A percentile compares a stretch with the other conserved stretches of the same genome.
These are phyloP conservation scores for Didymella pinodella DNA, from an alignment of 2,329 filamentous ascomycete species.

Conservation along the genomic window DNA sequence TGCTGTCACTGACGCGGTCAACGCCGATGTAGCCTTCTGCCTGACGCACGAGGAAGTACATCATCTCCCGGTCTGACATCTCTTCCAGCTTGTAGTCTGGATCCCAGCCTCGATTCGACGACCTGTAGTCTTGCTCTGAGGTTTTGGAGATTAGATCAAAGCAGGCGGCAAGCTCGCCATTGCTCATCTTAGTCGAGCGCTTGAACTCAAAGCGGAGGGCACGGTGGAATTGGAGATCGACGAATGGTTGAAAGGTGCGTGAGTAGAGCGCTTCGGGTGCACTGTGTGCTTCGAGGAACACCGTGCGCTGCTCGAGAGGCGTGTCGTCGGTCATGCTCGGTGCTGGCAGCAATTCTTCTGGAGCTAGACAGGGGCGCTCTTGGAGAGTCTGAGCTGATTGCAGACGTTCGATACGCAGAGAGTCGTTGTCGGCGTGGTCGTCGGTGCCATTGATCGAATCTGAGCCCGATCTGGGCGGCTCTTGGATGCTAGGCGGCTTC, in stretches of 20 bases:
- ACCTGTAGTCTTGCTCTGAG: slow-evolving; percentile 69
- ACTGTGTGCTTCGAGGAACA: slow-evolving; percentile 8
- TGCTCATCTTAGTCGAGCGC: slow-evolving; percentile 40
- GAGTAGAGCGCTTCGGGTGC: slow-evolving; percentile 5
- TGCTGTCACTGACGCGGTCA: not conserved
- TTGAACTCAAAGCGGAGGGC: slow-evolving; percentile 34
- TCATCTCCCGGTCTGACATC: slow-evolving; percentile 72
- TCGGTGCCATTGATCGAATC: not conserved
- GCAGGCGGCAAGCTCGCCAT: slow-evolving; percentile 58
- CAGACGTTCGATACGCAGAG: not conserved
- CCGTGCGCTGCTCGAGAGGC: slow-evolving; percentile 8
- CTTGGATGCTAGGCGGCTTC: not conserved
- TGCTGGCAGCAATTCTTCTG: not conserved
- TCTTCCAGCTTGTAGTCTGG: slow-evolving; percentile 67
- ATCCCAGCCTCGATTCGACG: slow-evolving; percentile 70
- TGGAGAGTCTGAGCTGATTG: not conserved
- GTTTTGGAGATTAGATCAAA: slow-evolving; percentile 68
- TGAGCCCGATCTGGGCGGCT: not conserved
- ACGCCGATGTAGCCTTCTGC: slow-evolving; percentile 5
- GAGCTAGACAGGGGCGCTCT: not conserved
- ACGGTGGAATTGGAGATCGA: not conserved
- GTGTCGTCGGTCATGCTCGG: slow-evolving; percentile 1
- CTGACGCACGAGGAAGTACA: slow-evolving; percentile 66
- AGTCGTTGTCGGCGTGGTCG: slow-evolving; percentile 1
- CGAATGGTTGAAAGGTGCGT: slow-evolving; percentile 8